Conservation (phyloP, 495 filamentous ascomycete genomes). For the Parathielavia hyrcaniae region DNA sequence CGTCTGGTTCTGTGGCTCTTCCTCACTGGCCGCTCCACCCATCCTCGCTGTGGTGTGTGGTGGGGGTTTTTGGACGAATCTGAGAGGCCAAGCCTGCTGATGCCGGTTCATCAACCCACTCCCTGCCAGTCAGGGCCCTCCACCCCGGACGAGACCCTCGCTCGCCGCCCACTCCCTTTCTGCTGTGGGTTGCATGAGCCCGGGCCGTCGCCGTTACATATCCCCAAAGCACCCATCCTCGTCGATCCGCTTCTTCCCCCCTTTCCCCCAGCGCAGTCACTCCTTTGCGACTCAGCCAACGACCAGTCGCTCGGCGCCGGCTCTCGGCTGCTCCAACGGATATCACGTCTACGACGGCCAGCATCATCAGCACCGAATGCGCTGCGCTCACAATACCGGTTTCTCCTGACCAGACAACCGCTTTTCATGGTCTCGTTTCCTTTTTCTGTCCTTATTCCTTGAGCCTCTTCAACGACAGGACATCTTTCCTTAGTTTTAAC, state of each 20-base stretch:
- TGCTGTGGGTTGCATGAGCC: slow-evolving; percentile 17
- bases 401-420: slow-evolving; percentile 16
- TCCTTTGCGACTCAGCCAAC: slow-evolving; percentile 31
- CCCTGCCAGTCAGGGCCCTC: not conserved
- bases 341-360: slow-evolving; percentile 14
- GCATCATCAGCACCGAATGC: slow-evolving; percentile 8
- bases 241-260: slow-evolving; percentile 22
- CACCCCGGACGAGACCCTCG: slow-evolving; percentile 4
- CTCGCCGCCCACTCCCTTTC: not conserved
- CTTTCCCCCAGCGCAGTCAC: slow-evolving; percentile 31
- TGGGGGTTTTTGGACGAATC: slow-evolving; percentile 16
- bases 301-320: slow-evolving; percentile 32
- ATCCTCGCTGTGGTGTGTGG: not conserved
- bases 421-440: slow-evolving; percentile 11
- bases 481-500: not conserved
- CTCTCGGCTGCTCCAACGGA: slow-evolving; percentile 18
- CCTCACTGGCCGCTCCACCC: slow-evolving; percentile 21
- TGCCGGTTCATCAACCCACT: not conserved
- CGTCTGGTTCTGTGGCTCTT: slow-evolving; percentile 19
- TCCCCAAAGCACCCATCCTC: slow-evolving; percentile 24
- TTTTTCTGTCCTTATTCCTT: not conserved
- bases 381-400: slow-evolving; percentile 13
- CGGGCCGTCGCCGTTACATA: slow-evolving; percentile 23
- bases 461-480: not conserved
- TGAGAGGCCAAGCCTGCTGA: slow-evolving; percentile 9